Base-by-base conservation (phyloP, 345 rosid species). In the Populus alba region DNA sequence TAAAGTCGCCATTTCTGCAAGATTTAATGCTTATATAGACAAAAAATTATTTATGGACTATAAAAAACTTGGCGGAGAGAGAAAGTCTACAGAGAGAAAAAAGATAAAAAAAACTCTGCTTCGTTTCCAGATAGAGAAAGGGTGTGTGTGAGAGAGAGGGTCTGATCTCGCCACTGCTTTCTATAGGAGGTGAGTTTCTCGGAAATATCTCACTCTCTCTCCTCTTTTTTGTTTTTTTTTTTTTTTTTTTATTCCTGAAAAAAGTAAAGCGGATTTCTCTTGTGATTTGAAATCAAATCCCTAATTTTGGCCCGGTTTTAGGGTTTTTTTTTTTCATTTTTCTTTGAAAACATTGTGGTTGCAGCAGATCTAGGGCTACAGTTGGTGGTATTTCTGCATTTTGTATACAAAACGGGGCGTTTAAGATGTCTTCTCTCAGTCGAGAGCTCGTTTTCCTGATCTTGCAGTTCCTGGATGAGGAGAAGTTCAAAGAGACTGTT, bases 361-460 rank as follows among this genome's bases (percentile, higher is more conserved):
- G 85, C 84, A 91, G 86, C 86, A 91, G 99, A 95, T 95, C 99
- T 92, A 84, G 87, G 63, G 79, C 63, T 70, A 76, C 70, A 74
- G 83, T 71, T 70, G 79, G 85, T 70, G 78, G 51, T 74, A 70
- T 72, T 77, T 29, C 49, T 51, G 80, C 78, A 68, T 81, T 87
- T 83, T 75, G 78, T 70, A 57, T 78, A 70, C 69, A 82, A 86
- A 75, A 75, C 88, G 82, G 81, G 23, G 87, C 81, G 78, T 73
- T 78, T 74, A 76, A 79, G 83, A 94, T 94, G 98, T 94, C 99
- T 62, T 94, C 98, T 85, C 97, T 96, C 76, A 96, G 99, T 84
- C 88, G 99, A 89, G 99, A 96, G 95, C 95, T 94, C 20, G 98
- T 96, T 80, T 94, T 96, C 89, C 84, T 96, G 93, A 96, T 96